Percentiles rank a stretch among this genome's conserved stretches.
These are phyloP conservation scores for Phytophthora ohioensis DNA, from an alignment of 352 stramenopile genomes.

Conservation along the genomic window DNA sequence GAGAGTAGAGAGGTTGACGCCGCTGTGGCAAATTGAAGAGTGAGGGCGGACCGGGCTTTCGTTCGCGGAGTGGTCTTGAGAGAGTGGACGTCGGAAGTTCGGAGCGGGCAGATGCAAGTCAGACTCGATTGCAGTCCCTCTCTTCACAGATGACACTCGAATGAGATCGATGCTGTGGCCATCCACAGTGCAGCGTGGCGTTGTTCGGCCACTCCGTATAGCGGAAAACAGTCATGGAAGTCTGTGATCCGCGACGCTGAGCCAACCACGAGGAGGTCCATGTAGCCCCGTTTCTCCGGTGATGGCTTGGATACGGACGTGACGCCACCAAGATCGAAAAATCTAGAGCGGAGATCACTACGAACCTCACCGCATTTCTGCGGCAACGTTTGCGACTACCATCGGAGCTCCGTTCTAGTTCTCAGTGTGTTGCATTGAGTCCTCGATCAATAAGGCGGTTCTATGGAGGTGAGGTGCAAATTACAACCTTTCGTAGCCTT, in stretches of 20 bases:
- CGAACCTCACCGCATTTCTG: slow-evolving; percentile 9
- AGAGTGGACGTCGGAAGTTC: slow-evolving; percentile 14
- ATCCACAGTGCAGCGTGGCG: slow-evolving; percentile 34
- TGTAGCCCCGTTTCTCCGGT: slow-evolving; percentile 17
- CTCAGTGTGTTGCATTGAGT: background rate
- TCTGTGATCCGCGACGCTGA: slow-evolving; percentile 27
- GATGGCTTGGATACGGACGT: slow-evolving; percentile 24
- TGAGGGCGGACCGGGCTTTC: slow-evolving; percentile 26
- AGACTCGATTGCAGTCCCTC: slow-evolving; percentile 32
- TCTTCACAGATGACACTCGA: slow-evolving; percentile 37
- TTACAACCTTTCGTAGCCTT: slow-evolving; percentile 13
- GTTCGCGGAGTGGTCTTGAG: slow-evolving; percentile 24
- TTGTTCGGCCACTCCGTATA: slow-evolving; percentile 9
- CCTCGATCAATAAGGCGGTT: background rate
- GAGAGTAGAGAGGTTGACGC: slow-evolving; percentile 16
- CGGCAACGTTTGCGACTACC: background rate
- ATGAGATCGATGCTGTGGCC: slow-evolving; percentile 21
- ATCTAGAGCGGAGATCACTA: slow-evolving; percentile 21
- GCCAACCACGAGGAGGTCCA: slow-evolving; percentile 15
- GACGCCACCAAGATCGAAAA: slow-evolving; percentile 31
- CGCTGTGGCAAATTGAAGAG: slow-evolving; percentile 40
- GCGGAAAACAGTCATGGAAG: slow-evolving; percentile 8
- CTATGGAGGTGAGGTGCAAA: slow-evolving; percentile 4
- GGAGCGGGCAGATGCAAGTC: slow-evolving; percentile 28
- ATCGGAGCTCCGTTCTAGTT: background rate